Conservation (phyloP, 805 yeast genomes). For the Tetrapisispora nanseiensis region DNA sequence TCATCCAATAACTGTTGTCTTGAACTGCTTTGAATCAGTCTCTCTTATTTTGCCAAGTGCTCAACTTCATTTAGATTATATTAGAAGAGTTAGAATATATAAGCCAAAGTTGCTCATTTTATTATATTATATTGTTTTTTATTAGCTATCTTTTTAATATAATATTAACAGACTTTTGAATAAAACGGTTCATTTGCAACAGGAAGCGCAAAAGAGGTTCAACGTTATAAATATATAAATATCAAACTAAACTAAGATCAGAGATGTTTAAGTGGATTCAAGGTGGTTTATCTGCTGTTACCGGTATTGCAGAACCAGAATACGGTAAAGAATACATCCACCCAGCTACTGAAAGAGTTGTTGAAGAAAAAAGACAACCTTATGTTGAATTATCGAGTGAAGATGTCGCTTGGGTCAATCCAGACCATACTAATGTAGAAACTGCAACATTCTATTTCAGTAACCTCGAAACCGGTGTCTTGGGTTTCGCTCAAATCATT, state of each 20-base stretch:
- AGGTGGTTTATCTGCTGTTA: slow-evolving; percentile 79
- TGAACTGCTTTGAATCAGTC: no score
- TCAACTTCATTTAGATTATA: no score
- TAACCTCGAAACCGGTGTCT: slow-evolving; percentile 47
- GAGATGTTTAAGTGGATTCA: slow-evolving; percentile 70
- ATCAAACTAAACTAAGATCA: not conserved
- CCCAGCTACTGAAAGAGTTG: slow-evolving; percentile 56
- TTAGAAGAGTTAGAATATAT: not conserved
- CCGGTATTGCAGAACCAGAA: slow-evolving; percentile 96
- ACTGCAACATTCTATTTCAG: slow-evolving; percentile 87
- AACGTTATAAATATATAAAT: not conserved
- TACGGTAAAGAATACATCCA: slow-evolving; percentile 90
- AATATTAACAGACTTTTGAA: no score
- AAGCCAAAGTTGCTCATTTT: not conserved
- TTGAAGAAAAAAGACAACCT: slow-evolving; percentile 38
- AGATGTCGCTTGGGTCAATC: slow-evolving; percentile 72
- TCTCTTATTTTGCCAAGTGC: no score
- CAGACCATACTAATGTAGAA: slow-evolving; percentile 83
- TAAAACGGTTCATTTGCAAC: not conserved
- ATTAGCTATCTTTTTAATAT: no score
- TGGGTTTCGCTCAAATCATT: slow-evolving; percentile 89
- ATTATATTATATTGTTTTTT: no score
- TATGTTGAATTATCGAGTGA: slow-evolving; percentile 48
- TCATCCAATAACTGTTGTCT: no score
- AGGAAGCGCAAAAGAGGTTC: no score